Conservation (phyloP, 2,329 filamentous ascomycete genomes). For the Botrytis medusae region DNA sequence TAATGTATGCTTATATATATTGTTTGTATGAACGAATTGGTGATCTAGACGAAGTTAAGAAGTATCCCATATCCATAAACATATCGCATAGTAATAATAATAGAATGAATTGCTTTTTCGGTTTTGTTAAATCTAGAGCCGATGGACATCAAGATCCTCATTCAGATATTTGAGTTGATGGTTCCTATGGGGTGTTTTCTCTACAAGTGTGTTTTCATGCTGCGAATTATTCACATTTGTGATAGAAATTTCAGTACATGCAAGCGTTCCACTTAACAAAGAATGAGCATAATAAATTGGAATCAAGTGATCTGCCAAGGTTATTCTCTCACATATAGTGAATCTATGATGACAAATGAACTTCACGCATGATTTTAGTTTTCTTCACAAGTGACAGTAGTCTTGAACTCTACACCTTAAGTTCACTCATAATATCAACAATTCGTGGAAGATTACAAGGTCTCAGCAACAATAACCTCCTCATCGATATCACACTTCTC, state of each 20-base stretch:
- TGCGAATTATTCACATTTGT: neutral
- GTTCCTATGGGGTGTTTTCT: neutral
- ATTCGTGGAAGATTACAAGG: neutral
- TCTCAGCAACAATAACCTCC: neutral
- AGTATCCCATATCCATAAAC: neutral
- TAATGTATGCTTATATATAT: neutral
- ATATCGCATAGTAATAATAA: neutral
- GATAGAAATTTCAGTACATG: neutral
- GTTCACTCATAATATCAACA: neutral
- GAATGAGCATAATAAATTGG: neutral
- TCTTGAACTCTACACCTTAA: neutral
- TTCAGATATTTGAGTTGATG: neutral
- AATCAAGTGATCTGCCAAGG: neutral
- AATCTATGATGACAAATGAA: neutral
- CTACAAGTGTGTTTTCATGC: neutral
- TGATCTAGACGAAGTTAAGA: neutral
- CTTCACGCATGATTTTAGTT: neutral
- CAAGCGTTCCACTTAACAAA: neutral
- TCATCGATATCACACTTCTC: neutral
- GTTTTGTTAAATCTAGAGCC: fast-evolving
- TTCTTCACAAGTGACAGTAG: neutral
- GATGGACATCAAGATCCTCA: neutral
- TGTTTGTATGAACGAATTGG: neutral
- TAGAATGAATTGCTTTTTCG: neutral
- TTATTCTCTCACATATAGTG: neutral